Evolutionary conservation across 2,329 filamentous ascomycete genomes (phyloP), one percentile per base, ranked within the genome.

Genomic region (Alternaria sp.): DNA sequence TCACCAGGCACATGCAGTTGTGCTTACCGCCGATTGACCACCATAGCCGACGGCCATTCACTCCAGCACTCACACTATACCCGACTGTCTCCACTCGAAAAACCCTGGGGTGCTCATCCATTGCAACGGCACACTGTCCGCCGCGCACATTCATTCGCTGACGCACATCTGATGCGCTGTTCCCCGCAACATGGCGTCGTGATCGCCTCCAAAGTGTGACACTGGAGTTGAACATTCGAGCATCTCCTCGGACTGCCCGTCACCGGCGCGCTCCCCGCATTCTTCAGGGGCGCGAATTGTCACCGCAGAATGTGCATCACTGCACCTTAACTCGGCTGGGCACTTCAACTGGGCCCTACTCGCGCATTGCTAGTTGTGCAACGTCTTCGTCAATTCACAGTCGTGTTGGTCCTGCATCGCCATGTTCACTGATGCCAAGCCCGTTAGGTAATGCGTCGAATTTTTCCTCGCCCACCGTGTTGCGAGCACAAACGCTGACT

Each of bases 221-320:
- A 55, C 57, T 62, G 50, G 58, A 49, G 57, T 44, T 48, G 62
- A 63, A 62, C 61, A 54, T 46, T 61, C 49, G 40, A 67, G 51
- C 71, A 72, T 76, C 72, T 75, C 73, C 73, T 67, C 67, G 73
- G 73, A 72, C 64, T 39, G 59, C 26, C 39, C 57, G 45, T 28
- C 33, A 37, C 56, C 53, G 55, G 36, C 50, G 31, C 42, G 42
- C 41, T 59, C 29, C 40, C 54, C 46, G 60, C 56, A 54, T 49
- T 58, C 46, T 46, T 55, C 48, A 63, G 59, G 45, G 36, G 56
- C 53, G 37, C 50, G 14, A 56, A 33, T 26, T 26, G 33, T 51
- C 54, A 52, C 29, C 10, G 29, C 42, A 56, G 41, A n/a, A 33
- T 13, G 14, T 24, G 21, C 45, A 37, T 40, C 36, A 40, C 31